These are phyloP conservation scores for Whalleya microplaca DNA, from an alignment of 2,329 filamentous ascomycete species.

Conservation along the genomic window DNA sequence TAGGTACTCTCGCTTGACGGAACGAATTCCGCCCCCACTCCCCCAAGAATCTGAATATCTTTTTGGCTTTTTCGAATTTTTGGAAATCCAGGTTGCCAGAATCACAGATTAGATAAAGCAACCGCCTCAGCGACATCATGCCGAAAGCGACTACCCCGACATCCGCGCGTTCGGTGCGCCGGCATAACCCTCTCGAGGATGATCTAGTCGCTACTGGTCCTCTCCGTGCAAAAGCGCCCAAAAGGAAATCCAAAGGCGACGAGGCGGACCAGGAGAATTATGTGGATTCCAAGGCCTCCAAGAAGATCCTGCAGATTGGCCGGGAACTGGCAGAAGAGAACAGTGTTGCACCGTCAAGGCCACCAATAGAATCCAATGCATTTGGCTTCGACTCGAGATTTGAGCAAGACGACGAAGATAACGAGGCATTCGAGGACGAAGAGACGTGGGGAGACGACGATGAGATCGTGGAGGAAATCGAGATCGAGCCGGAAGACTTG, in stretches of 20 bases:
- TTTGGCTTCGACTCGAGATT: slow-evolving; percentile 84
- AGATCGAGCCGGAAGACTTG: slow-evolving; percentile 86
- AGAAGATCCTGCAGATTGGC: slow-evolving; percentile 86
- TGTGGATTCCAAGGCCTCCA: slow-evolving; percentile 85
- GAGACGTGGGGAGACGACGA: slow-evolving; percentile 79
- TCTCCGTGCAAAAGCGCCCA: slow-evolving; percentile 74
- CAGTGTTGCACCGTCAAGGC: slow-evolving; percentile 49
- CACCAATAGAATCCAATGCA: slow-evolving; percentile 57
- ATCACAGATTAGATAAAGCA: neutral
- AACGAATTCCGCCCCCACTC: slow-evolving; percentile 20
- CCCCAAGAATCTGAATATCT: slow-evolving; percentile 24
- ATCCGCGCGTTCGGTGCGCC: slow-evolving; percentile 61
- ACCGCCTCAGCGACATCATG: slow-evolving; percentile 56
- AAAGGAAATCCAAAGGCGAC: slow-evolving; percentile 68
- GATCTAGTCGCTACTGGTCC: slow-evolving; percentile 75
- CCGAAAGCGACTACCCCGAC: slow-evolving; percentile 73
- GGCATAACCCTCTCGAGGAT: slow-evolving; percentile 90
- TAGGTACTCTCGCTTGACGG: slow-evolving; percentile 11
- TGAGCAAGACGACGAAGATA: slow-evolving; percentile 54
- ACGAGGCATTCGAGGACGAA: slow-evolving; percentile 56
- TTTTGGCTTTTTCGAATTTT: too few relatives aligned
- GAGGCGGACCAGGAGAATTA: slow-evolving; percentile 68
- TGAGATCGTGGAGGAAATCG: slow-evolving; percentile 71
- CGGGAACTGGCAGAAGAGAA: slow-evolving; percentile 88
- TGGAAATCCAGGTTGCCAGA: slow-evolving; percentile 20